phyloP scores from a whole-genome alignment of 1,284 basidiomycete species.

The Naganishia albida region DNA sequence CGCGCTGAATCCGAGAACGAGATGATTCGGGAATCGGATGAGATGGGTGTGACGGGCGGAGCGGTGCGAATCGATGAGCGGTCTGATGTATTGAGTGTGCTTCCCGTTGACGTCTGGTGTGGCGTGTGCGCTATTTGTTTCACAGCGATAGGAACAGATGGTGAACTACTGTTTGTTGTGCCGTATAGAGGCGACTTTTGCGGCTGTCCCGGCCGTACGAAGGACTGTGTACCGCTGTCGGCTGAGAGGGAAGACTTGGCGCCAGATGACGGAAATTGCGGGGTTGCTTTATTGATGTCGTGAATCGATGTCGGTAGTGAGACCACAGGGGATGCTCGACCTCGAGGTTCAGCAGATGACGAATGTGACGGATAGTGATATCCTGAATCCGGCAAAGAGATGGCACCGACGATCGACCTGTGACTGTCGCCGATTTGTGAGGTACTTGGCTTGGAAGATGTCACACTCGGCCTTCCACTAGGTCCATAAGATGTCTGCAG shows the following conservation, averaged over 20 bases:
- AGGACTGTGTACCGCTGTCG: slow-evolving; percentile 4
- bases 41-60: slow-evolving; percentile 4
- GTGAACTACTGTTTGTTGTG: neutral
- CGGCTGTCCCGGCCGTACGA: slow-evolving; percentile 4
- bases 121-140: neutral
- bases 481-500: slow-evolving; percentile 3
- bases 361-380: neutral
- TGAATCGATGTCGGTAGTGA: too few species aligned
- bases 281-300: too few species aligned
- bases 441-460: slow-evolving; percentile 15
- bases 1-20: neutral
- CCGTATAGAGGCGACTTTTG: neutral
- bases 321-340: too few species aligned
- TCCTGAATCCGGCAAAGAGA: slow-evolving; percentile 13
- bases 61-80: slow-evolving; percentile 12
- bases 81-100: neutral
- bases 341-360: neutral
- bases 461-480: neutral
- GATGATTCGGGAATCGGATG: slow-evolving; percentile 4
- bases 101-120: neutral
- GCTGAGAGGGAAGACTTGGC: slow-evolving; percentile 5
- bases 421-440: slow-evolving; percentile 17
- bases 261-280: neutral
- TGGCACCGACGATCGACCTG: slow-evolving; percentile 14
- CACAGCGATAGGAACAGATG: neutral